Evolutionary conservation across 1,284 basidiomycete genomes (phyloP), one percentile per base, ranked within the genome.

Genomic region (Phlebopus sp.): DNA sequence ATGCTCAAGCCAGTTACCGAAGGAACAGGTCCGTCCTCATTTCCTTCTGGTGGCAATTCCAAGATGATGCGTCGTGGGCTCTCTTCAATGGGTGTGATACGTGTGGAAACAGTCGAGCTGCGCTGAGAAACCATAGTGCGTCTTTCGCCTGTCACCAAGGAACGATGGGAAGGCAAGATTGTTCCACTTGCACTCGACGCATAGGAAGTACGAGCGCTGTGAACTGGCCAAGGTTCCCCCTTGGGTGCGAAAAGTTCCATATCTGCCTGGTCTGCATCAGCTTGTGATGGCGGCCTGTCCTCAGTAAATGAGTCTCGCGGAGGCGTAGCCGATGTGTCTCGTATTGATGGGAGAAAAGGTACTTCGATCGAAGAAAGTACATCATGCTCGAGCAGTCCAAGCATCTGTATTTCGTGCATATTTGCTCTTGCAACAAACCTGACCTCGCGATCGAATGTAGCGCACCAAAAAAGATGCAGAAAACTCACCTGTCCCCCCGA

Each of bases 391-490:
- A 96, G 73, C 8, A 95, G 73, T 4, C 93, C 93, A 7, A 96
- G 77, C 89, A 92, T 94, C 62, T 96, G 89, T 38, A 96, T 92
- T 62, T 95, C 89, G 58, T 92, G 89, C 91, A 97, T 95, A 69
- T 90, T 92, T 32, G 90, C 92, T 36, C 92, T 82, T 2, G 92
- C 86, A 21, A 97, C 76, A 62, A 97, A 97, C 55, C 88, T 90
- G 53, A 19, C 4, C 21, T 17, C 37, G 41, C 13, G 31, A 44
- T 25, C 6, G 7, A 36, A 25, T 41, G 29, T 18, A 44, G 14
- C 13, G 35, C 50, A 17, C 8, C 17, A 3, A 36, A 32, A 37
- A 25, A n/a, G 21, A 38, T 42, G 37, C 15, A 34, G 1, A 18
- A 37, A 29, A 62, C 69, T 48, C 52, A 86, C 77, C 92, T 82